Evolutionary conservation across 2,329 filamentous ascomycete genomes (phyloP).

Genomic region (Aureobasidium musti): DNA sequence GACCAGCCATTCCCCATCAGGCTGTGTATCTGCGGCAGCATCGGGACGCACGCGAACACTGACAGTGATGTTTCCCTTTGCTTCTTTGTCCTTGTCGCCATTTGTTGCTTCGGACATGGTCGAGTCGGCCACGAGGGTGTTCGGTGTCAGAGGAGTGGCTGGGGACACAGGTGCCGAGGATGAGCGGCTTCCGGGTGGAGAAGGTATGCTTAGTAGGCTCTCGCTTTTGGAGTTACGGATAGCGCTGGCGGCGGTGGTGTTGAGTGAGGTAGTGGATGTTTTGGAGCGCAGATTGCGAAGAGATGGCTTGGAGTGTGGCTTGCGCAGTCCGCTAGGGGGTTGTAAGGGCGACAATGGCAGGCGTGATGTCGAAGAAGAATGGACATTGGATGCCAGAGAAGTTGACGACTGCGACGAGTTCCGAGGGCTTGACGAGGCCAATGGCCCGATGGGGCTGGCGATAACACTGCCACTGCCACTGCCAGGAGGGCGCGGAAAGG

Average conservation of each 20-base stretch:
- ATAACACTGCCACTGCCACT: conserved; percentile 60
- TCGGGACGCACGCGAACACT: conserved; percentile 93
- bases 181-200: conserved; percentile 83
- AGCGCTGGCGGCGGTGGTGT: conserved; percentile 71
- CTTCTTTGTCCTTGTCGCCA: conserved; percentile 57
- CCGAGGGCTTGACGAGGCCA: not conserved
- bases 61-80: conserved; percentile 92
- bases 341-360: conserved; percentile 38
- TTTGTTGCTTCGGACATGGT: conserved; percentile 41
- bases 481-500: conserved; percentile 86
- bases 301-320: conserved; percentile 35
- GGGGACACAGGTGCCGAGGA: conserved; percentile 93
- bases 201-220: conserved; percentile 73
- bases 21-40: conserved; percentile 60
- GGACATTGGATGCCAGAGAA: not conserved
- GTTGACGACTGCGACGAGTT: not conserved
- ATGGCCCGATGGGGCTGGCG: conserved; percentile 55
- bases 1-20: conserved; percentile 87
- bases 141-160: conserved; percentile 84
- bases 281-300: conserved; percentile 55
- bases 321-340: conserved; percentile 33
- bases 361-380: conserved; percentile 53
- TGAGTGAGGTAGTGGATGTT: conserved; percentile 46
- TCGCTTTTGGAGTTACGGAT: conserved; percentile 68
- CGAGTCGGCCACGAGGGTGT: conserved; percentile 75